A percentile compares a stretch with the other conserved stretches of the same genome.
These are phyloP conservation scores for Aspergillus floridensis DNA, from an alignment of 2,329 filamentous ascomycete genomes.

Conservation along the genomic window DNA sequence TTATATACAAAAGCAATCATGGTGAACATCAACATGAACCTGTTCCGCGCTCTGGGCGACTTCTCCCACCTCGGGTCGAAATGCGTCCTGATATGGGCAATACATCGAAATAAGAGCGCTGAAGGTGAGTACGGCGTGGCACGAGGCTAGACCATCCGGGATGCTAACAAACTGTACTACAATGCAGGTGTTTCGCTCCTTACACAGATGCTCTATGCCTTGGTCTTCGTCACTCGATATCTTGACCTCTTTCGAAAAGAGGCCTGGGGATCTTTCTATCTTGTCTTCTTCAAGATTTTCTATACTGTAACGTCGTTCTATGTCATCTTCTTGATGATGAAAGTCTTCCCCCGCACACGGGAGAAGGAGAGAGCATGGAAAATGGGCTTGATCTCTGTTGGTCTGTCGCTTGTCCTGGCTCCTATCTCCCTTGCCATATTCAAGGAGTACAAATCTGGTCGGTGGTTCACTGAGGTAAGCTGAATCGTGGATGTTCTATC, in stretches of 20 bases:
- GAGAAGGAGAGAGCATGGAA: constrained; percentile 95
- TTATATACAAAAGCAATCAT: neutral
- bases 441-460: constrained; percentile 48
- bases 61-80: constrained; percentile 82
- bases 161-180: constrained; percentile 9
- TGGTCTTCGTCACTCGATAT: constrained; percentile 85
- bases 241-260: constrained; percentile 67
- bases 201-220: constrained; percentile 78
- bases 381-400: constrained; percentile 68
- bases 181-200: constrained; percentile 77
- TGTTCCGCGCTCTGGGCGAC: constrained; percentile 78
- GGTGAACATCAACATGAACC: constrained; percentile 30
- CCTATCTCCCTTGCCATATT: constrained; percentile 73
- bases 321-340: constrained; percentile 83
- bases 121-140: constrained; percentile 58
- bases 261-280: constrained; percentile 56
- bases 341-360: constrained; percentile 78
- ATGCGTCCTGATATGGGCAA: constrained; percentile 84
- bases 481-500: neutral
- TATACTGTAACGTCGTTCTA: constrained; percentile 83
- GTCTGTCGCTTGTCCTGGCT: constrained; percentile 63
- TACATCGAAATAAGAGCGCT: constrained; percentile 81
- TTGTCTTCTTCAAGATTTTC: constrained; percentile 81
- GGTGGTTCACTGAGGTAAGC: constrained; percentile 43
- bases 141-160: constrained; percentile 1